Evolutionary conservation across 805 yeast species (phyloP).

Genomic region (Cyberlindnera veronae): DNA sequence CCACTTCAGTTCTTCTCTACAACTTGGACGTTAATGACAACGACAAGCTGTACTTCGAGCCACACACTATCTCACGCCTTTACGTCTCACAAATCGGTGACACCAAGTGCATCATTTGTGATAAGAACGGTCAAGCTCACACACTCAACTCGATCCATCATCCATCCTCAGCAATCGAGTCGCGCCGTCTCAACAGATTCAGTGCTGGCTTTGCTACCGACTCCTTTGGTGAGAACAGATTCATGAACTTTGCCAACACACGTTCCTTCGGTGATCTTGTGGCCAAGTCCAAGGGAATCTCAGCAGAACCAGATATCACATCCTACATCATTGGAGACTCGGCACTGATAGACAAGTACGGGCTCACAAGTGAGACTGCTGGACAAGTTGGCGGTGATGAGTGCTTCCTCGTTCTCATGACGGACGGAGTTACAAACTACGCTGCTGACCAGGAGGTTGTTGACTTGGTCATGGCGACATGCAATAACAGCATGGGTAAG

Average conservation of each 20-base stretch:
- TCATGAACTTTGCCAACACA: slow-evolving; percentile 80
- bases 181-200: slow-evolving; percentile 62
- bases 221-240: slow-evolving; percentile 90
- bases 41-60: slow-evolving; percentile 41
- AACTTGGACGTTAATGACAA: slow-evolving; percentile 34
- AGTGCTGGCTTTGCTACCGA: slow-evolving; percentile 69
- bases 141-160: slow-evolving; percentile 80
- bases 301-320: slow-evolving; percentile 87
- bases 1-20: slow-evolving; percentile 62
- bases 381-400: slow-evolving; percentile 70
- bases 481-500: slow-evolving; percentile 43
- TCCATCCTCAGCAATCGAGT: slow-evolving; percentile 79
- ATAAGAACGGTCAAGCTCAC: slow-evolving; percentile 73
- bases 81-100: slow-evolving; percentile 92
- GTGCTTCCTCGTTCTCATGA: slow-evolving; percentile 73
- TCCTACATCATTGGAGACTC: slow-evolving; percentile 68
- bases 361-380: slow-evolving; percentile 23
- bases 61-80: slow-evolving; percentile 61
- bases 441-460: slow-evolving; percentile 88
- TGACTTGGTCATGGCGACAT: slow-evolving; percentile 74
- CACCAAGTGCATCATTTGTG: slow-evolving; percentile 83
- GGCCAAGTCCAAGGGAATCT: slow-evolving; percentile 79
- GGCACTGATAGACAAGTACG: slow-evolving; percentile 31
- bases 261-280: slow-evolving; percentile 87
- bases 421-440: slow-evolving; percentile 84